These are phyloP conservation scores for Cryptosporidium meleagridis DNA, from an alignment of 169 alveolate genomes.

Conservation along the genomic window DNA sequence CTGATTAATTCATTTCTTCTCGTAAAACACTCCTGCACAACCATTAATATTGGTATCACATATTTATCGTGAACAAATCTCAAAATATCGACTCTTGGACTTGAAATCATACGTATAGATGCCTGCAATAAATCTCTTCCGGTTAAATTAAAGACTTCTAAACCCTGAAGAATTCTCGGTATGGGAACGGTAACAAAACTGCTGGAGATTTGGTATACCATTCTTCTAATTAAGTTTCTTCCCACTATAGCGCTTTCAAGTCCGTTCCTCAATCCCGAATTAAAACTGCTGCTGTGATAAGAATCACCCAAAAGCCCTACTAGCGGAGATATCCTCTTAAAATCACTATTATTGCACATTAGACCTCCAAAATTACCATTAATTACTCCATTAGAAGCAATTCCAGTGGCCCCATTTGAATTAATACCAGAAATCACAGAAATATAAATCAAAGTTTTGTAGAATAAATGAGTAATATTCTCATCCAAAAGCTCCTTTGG, in stretches of 20 bases:
- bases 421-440: background rate
- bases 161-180: constrained; percentile 44
- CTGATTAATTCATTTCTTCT: constrained; percentile 23
- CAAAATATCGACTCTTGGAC: constrained; percentile 55
- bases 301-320: background rate
- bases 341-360: background rate
- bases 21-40: constrained; percentile 10
- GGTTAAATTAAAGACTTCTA: constrained; percentile 40
- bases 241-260: background rate
- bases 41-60: constrained; percentile 23
- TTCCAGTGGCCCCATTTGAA: background rate
- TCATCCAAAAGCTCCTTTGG: constrained; percentile 50
- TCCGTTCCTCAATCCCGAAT: background rate
- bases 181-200: constrained; percentile 42
- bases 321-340: background rate
- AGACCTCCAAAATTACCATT: background rate
- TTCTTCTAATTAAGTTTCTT: background rate
- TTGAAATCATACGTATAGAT: constrained; percentile 5
- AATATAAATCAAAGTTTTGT: constrained; percentile 34
- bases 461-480: constrained; percentile 25
- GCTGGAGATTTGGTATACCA: background rate
- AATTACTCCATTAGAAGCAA: background rate
- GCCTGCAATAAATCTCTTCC: constrained; percentile 57
- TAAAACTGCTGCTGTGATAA: background rate
- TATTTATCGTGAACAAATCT: constrained; percentile 48